Percentiles rank a stretch among this genome's conserved stretches.
Evolutionary conservation across 2,329 filamentous ascomycete species (phyloP).

Genomic region (Botryotinia globosa): DNA sequence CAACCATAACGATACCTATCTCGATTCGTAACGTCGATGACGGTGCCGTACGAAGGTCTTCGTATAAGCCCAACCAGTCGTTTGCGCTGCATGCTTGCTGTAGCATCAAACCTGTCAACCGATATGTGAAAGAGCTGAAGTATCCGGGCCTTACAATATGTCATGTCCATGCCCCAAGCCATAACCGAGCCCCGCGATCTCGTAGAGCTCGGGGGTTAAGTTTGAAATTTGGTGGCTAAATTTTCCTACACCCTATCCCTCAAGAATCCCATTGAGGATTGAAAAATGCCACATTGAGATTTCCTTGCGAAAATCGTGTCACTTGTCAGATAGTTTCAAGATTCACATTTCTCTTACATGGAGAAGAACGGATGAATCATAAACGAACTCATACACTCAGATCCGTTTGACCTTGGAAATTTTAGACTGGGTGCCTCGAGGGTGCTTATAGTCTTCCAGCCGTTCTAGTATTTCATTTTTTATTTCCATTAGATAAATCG

Average conservation of each 20-base stretch:
- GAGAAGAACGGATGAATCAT: background rate
- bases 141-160: background rate
- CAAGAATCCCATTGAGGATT: background rate
- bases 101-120: background rate
- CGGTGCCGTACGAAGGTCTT: background rate
- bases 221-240: background rate
- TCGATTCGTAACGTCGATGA: background rate
- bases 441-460: background rate
- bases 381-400: background rate
- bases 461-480: background rate
- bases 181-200: constrained; percentile 3
- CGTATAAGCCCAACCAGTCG: background rate
- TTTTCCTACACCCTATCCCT: background rate
- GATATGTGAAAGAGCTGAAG: background rate
- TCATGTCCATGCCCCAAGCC: background rate
- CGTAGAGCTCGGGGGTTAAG: background rate
- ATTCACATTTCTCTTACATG: background rate
- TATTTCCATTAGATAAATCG: background rate
- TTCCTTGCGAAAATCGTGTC: background rate
- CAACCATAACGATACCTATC: background rate
- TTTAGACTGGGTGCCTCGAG: background rate
- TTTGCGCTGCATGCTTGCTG: background rate
- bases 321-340: constrained; percentile 7
- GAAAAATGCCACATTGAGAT: background rate
- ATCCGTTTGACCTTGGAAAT: background rate